Conservation (phyloP, 2,329 filamentous ascomycete species). For the Fusarium goolgardi region DNA sequence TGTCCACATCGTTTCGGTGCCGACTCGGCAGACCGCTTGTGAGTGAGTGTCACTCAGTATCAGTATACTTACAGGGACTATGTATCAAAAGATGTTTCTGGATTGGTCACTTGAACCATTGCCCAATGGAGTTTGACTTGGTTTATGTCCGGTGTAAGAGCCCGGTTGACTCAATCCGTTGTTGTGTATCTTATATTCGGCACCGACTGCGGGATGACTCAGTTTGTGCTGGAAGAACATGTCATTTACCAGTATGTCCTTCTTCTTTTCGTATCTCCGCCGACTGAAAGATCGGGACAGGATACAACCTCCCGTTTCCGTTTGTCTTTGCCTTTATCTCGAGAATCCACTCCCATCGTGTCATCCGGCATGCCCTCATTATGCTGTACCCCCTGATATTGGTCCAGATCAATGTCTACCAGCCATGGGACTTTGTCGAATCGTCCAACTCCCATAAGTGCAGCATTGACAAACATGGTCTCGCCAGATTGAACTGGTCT, state of each 20-base stretch:
- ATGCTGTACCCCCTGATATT: background rate
- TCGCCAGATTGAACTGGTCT: background rate
- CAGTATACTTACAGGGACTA: background rate
- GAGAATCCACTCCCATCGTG: background rate
- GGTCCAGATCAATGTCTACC: slow-evolving; percentile 22
- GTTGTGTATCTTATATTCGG: background rate
- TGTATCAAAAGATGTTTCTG: background rate
- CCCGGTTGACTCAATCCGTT: background rate
- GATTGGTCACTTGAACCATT: background rate
- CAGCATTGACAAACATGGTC: slow-evolving; percentile 39
- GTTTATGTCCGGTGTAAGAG: slow-evolving; percentile 9
- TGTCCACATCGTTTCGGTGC: slow-evolving; percentile 26
- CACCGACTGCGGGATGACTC: slow-evolving; percentile 8
- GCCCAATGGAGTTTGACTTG: background rate
- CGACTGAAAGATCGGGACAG: background rate
- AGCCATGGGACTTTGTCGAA: slow-evolving; percentile 30
- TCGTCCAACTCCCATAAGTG: background rate
- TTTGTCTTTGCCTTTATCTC: background rate
- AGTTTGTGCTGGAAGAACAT: background rate
- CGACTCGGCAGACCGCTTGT: slow-evolving; percentile 27
- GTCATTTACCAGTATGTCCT: background rate
- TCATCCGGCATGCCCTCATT: background rate
- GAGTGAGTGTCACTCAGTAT: background rate
- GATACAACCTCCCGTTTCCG: background rate
- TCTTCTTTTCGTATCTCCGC: background rate